Evolutionary conservation across 768 basidiomycete genomes (phyloP), one percentile per base, ranked within the genome.

Genomic region (Boletellus emodensis): DNA sequence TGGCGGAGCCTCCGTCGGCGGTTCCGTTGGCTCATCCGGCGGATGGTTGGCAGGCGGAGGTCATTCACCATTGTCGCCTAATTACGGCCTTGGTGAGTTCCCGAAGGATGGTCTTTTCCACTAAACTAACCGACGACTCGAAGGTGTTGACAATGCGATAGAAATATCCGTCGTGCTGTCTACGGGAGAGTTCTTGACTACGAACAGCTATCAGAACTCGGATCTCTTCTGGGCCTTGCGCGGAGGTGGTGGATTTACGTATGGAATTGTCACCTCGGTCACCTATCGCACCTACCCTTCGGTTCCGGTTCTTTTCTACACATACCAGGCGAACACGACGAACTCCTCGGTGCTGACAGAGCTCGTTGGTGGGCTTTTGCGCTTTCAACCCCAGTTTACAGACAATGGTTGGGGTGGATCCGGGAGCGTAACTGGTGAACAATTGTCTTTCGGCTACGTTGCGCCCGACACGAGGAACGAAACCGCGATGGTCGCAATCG

Each of bases 191-290:
- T 57, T 70, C 37, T 53, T 76, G 44, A 67, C 54, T 10, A 69
- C 65, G 18, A 81, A 80, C 55, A 52, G 56, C 0, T 63, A 72
- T 57, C 65, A 69, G 35, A 69, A 80, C 55, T 18, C 66, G 9
- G 77, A 81, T 46, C 69, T 83, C 5, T 82, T 78, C 61, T 82
- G 76, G 75, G 80, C 80, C 0, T 57, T 82, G 37, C 37, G 37
- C 10, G 37, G 37, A 20, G 40, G 75, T 1, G 80, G 80, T 1
- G 78, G 78, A 4, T 71, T 73, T 11, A 80, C 75, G 37, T 80
- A 66, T 40, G 79, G 75, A 8, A 67, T 81, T 18, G 64, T 80
- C 43, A 73, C 73, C 4, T 75, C 75, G 0, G 74, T 72, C 8
- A 78, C 78, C 1, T 79, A 80, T 52, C 60, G 61, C 40, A 78